Evolutionary conservation across 257 asterid species (phyloP), one percentile per base, ranked within the genome.

Genomic region (Solanum pimpinellifolium): DNA sequence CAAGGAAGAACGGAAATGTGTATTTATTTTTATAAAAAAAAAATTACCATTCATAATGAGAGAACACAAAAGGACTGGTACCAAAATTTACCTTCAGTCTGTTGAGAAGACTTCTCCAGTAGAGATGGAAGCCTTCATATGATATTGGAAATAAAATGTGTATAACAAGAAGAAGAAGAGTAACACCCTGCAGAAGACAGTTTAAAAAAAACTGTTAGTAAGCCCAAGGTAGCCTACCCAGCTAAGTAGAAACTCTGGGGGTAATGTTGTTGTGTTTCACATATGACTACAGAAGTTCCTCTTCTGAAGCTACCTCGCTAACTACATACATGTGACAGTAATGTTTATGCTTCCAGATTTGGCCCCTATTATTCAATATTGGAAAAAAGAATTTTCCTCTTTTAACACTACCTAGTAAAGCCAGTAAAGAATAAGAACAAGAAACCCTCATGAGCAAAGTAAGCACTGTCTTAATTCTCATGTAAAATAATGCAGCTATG

Each of bases 71-170:
- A 85, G 33, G 39, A 72, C 52, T 69, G 52, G 39, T 87, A 87
- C 25, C 76, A 70, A 84, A 74, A 39, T 8, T 39, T 93, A 97
- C 99, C 99, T 95, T 96, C 62, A 96, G 88, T 91, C 84, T 94
- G 93, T 96, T 96, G 74, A 90, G 87, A 88, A 29, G 82, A 91
- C 84, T 92, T 92, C 91, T 96, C 98, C 98, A 97, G 90, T 87
- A 96, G 88, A 97, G 84, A 87, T 44, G 86, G 82, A 88, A 27
- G 88, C 99, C 99, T 94, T 97, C 99, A 88, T 94, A 96, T 42
- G 94, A 87, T 87, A 96, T 56, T 42, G 99, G 99, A 90, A 92
- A 93, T 69, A 96, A 89, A 83, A 88, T 88, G 88, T 97, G 99
- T 73, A 92, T 90, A 56, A 88, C n/a, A 83, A 97, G 99, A 90